Conservation (phyloP, 805 yeast genomes). For the Metschnikowia reukaufii region DNA sequence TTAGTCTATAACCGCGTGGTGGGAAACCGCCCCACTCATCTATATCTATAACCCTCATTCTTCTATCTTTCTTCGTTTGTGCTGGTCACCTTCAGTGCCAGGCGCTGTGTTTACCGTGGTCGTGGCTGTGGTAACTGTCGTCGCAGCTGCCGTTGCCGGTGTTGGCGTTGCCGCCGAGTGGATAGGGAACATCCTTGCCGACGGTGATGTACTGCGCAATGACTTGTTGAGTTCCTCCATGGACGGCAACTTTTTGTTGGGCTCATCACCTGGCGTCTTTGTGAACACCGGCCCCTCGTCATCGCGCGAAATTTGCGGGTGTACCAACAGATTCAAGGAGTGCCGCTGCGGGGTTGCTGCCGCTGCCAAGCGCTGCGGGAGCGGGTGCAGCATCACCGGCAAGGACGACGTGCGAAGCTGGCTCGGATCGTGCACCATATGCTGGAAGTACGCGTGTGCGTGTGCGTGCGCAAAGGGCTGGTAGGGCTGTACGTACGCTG, state of each 20-base stretch:
- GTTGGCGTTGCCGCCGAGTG: no score
- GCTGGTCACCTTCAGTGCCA: conserved; percentile 10
- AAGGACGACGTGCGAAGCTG: conserved; percentile 19
- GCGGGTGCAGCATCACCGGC: conserved; percentile 17
- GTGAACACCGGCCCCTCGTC: not conserved
- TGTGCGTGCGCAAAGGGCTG: conserved; percentile 18
- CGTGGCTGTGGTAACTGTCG: no score
- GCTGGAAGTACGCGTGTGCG: conserved; percentile 17
- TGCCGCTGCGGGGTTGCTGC: conserved; percentile 15
- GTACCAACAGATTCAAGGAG: conserved; percentile 10
- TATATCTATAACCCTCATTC: not conserved
- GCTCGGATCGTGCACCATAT: conserved; percentile 14
- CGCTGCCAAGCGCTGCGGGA: conserved; percentile 10
- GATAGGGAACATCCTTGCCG: no score
- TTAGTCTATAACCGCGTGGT: not conserved
- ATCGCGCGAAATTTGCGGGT: not conserved
- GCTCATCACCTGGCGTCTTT: not conserved
- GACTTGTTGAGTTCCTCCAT: conserved; percentile 39
- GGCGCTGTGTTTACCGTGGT: no score
- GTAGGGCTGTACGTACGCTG: conserved; percentile 18
- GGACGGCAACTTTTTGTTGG: conserved; percentile 31
- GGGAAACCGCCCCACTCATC: not conserved
- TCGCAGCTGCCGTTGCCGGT: no score
- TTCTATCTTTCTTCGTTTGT: conserved; percentile 18
- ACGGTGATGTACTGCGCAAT: conserved; percentile 20